Percentiles rank a stretch among this genome's conserved stretches.
Evolutionary conservation across 257 asterid species (phyloP).

Genomic region (Solanum stenotomum): DNA sequence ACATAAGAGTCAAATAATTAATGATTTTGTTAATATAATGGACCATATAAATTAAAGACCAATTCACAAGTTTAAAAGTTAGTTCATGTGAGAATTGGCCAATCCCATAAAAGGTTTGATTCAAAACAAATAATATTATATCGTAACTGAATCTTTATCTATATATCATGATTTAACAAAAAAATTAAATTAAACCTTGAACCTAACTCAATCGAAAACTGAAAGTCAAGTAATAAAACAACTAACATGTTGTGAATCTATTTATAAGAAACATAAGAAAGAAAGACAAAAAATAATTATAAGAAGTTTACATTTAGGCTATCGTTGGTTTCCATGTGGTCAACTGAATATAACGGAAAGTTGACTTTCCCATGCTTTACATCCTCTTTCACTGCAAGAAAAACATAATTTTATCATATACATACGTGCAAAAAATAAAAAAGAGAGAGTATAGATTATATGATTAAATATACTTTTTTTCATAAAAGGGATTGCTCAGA

Average conservation of each 20-base stretch:
- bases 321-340: background rate
- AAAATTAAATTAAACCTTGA: background rate
- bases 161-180: background rate
- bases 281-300: background rate
- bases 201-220: background rate
- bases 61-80: background rate
- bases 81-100: background rate
- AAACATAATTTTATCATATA: background rate
- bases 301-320: background rate
- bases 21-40: background rate
- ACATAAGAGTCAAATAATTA: background rate
- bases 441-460: background rate
- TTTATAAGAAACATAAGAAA: background rate
- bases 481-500: background rate
- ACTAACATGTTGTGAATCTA: background rate
- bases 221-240: background rate
- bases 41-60: background rate
- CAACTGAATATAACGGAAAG: background rate
- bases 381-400: background rate
- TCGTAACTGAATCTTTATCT: rapidly evolving
- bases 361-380: background rate
- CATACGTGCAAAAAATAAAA: background rate
- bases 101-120: background rate
- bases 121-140: background rate
- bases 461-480: background rate